Percentiles rank a stretch among this genome's conserved stretches.
Evolutionary conservation across 257 asterid species (phyloP).

Genomic region (Lycium ferocissimum): DNA sequence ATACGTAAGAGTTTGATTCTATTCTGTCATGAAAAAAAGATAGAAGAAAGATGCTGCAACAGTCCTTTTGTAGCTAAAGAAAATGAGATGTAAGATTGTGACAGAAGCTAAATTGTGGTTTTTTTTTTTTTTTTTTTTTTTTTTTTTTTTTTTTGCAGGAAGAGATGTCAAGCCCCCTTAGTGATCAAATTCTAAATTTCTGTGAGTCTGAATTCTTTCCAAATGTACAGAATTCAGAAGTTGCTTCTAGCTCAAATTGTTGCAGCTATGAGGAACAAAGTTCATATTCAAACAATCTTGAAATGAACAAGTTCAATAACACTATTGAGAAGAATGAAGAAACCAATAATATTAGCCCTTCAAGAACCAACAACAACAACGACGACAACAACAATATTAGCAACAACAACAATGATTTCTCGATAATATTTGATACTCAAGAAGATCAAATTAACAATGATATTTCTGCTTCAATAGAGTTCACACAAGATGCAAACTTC

Average conservation of each 20-base stretch:
- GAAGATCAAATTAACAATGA: constrained; percentile 65
- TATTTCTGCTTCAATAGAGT: constrained; percentile 82
- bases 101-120: neutral
- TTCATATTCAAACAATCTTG: constrained; percentile 56
- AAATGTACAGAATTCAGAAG: constrained; percentile 73
- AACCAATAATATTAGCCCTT: constrained; percentile 29
- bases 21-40: neutral
- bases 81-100: neutral
- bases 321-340: constrained; percentile 27
- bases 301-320: constrained; percentile 44
- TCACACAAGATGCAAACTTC: constrained; percentile 56
- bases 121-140: neutral
- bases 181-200: constrained; percentile 71
- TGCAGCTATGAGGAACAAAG: constrained; percentile 52
- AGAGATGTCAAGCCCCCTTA: constrained; percentile 74
- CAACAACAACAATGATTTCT: constrained; percentile 37
- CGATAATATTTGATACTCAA: constrained; percentile 51
- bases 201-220: constrained; percentile 73
- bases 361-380: constrained; percentile 30
- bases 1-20: neutral
- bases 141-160: constrained; percentile 50
- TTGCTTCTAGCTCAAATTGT: constrained; percentile 78
- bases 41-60: neutral
- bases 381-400: neutral
- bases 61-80: neutral